Conservation (phyloP, 345 rosid species). For the Euclidium syriacum region DNA sequence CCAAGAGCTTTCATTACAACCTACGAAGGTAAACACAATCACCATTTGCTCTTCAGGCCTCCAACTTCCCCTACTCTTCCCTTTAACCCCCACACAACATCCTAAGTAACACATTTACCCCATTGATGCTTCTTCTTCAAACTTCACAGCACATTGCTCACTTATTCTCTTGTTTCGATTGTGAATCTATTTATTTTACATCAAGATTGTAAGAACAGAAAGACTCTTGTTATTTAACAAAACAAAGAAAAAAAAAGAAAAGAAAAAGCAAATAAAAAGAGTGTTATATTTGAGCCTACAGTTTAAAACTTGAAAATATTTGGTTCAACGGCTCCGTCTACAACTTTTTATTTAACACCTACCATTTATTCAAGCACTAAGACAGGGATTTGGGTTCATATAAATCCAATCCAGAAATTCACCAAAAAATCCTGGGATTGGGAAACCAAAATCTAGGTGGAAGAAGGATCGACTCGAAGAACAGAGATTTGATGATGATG, state of each 20-base stretch:
- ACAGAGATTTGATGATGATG: no score
- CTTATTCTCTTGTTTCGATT: background rate
- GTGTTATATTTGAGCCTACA: no score
- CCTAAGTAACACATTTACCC: conserved; percentile 3
- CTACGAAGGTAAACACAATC: conserved; percentile 91
- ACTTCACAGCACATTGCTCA: conserved; percentile 1
- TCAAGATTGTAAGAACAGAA: background rate
- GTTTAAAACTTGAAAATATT: no score
- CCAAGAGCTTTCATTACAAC: conserved; percentile 85
- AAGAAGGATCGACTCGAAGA: no score
- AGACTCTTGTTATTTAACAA: background rate
- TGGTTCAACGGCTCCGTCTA: no score
- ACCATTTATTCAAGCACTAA: no score
- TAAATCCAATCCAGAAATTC: no score
- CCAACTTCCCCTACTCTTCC: conserved; percentile 19
- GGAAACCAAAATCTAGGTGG: no score
- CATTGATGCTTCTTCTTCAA: background rate
- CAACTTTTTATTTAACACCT: no score
- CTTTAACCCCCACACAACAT: conserved; percentile 11
- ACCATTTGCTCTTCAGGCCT: conserved; percentile 57
- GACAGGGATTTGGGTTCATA: no score
- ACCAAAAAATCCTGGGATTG: no score
- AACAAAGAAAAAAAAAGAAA: background rate
- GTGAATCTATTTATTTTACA: conserved; percentile 9
- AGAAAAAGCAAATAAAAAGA: background rate